phyloP scores from a whole-genome alignment of 2,329 filamentous ascomycete genomes.

The Fusarium tupiense region DNA sequence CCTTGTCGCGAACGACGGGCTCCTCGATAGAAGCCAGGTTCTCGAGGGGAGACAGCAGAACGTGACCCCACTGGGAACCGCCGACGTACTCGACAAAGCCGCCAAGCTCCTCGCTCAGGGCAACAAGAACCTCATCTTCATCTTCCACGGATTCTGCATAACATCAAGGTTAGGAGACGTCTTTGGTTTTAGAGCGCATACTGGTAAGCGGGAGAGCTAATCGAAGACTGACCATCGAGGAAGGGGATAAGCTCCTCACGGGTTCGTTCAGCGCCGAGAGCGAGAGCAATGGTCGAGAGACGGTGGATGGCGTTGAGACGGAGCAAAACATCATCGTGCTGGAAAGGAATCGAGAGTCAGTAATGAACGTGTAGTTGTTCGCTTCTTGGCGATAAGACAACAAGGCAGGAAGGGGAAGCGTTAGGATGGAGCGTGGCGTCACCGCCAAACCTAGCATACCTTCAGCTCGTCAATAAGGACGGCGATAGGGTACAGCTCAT shows the following conservation, averaged over 20 bases:
- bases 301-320: slow-evolving; percentile 98
- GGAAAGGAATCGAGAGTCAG: slow-evolving; percentile 36
- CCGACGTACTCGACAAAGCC: slow-evolving; percentile 98
- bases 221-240: slow-evolving; percentile 82
- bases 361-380: slow-evolving; percentile 38
- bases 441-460: slow-evolving; percentile 64
- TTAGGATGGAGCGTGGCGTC: slow-evolving; percentile 35
- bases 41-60: slow-evolving; percentile 95
- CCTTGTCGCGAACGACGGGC: slow-evolving; percentile 97
- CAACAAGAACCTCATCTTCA: slow-evolving; percentile 97
- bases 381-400: slow-evolving; percentile 15
- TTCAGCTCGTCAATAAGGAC: slow-evolving; percentile 99
- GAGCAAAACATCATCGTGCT: slow-evolving; percentile 99
- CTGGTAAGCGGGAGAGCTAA: slow-evolving; percentile 30
- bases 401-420: slow-evolving; percentile 16
- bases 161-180: slow-evolving; percentile 30
- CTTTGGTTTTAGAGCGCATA: slow-evolving; percentile 20
- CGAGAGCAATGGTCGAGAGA: slow-evolving; percentile 96
- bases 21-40: slow-evolving; percentile 99
- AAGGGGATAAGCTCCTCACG: slow-evolving; percentile 99
- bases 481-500: slow-evolving; percentile 99
- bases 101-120: slow-evolving; percentile 95
- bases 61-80: slow-evolving; percentile 91
- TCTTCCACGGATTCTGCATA: slow-evolving; percentile 94
- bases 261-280: slow-evolving; percentile 93